Percentiles rank a stretch among this genome's conserved stretches.
These are phyloP conservation scores for Coniosporium uncinatum DNA, from an alignment of 2,329 filamentous ascomycete genomes.

Conservation along the genomic window DNA sequence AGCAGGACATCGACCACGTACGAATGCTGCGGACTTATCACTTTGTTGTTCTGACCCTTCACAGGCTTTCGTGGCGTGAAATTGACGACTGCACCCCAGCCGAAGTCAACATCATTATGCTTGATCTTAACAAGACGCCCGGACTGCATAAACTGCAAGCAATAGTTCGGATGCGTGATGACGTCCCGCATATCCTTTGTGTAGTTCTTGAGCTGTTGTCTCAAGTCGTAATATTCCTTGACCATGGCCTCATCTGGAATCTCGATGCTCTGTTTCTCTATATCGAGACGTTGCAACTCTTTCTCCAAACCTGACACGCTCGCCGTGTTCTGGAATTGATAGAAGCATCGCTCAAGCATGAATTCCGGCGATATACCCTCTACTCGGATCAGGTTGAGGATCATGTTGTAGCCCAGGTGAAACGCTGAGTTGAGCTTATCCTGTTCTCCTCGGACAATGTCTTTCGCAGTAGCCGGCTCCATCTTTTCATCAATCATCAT, in stretches of 20 bases:
- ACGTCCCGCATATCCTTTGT: conserved; percentile 87
- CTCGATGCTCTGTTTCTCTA: conserved; percentile 63
- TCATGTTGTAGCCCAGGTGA: conserved; percentile 98
- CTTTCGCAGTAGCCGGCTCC: conserved; percentile 89
- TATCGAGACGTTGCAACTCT: conserved; percentile 73
- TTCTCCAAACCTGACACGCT: conserved; percentile 81
- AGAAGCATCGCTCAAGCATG: conserved; percentile 98
- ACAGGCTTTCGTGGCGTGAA: conserved; percentile 58
- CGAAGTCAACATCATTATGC: conserved; percentile 76
- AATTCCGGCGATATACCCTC: conserved; percentile 98
- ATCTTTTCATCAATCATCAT: conserved; percentile 99
- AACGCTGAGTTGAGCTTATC: conserved; percentile 98
- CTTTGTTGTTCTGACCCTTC: conserved; percentile 61
- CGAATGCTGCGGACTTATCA: conserved; percentile 68
- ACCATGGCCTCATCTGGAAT: conserved; percentile 86
- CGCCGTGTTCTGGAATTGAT: conserved; percentile 94
- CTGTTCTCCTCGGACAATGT: conserved; percentile 94
- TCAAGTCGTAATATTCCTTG: conserved; percentile 89
- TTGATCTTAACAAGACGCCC: conserved; percentile 89
- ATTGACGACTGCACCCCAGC: conserved; percentile 88
- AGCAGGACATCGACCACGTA: conserved; percentile 82
- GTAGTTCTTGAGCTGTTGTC: conserved; percentile 78
- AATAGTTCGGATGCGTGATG: conserved; percentile 88
- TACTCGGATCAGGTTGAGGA: conserved; percentile 93
- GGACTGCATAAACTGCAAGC: conserved; percentile 75